phyloP scores from a whole-genome alignment of 495 filamentous ascomycete genomes.

The Penicillium simplicissimum region DNA sequence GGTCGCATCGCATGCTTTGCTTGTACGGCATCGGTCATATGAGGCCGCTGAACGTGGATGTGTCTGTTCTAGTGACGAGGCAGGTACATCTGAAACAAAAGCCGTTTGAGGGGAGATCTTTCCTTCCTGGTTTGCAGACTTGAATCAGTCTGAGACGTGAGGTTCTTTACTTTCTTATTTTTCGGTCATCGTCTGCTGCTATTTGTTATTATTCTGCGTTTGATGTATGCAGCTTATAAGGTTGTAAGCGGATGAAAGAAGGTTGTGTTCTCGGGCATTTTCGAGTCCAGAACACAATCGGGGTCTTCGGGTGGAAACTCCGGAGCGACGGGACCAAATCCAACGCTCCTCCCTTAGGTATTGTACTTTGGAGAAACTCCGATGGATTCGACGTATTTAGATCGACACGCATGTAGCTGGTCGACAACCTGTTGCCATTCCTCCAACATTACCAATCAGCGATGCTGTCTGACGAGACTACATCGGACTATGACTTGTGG shows the following conservation, averaged over 20 bases:
- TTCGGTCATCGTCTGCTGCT: not conserved
- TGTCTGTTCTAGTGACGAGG: not conserved
- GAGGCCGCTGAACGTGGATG: not conserved
- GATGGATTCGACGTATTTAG: too few species aligned
- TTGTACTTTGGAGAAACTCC: not conserved
- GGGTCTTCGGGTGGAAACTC: too few species aligned
- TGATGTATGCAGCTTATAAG: not conserved
- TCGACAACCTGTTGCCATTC: not conserved
- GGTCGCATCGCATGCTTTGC: not conserved
- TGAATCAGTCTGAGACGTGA: not conserved
- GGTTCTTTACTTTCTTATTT: not conserved
- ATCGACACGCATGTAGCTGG: not conserved
- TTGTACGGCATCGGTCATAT: not conserved
- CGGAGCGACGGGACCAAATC: not conserved
- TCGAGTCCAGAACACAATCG: too few species aligned
- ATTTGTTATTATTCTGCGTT: not conserved
- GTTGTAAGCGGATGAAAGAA: not conserved
- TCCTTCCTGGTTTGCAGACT: not conserved
- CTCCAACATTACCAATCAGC: too few species aligned
- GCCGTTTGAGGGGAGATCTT: not conserved
- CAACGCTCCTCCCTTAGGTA: not conserved
- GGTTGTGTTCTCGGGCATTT: not conserved
- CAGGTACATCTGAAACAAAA: not conserved
- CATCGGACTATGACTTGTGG: too few species aligned
- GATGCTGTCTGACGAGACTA: too few species aligned